Evolutionary conservation across 192 early-diverging fungal genomes (phyloP).

Genomic region (Rhizophagus prolifer): DNA sequence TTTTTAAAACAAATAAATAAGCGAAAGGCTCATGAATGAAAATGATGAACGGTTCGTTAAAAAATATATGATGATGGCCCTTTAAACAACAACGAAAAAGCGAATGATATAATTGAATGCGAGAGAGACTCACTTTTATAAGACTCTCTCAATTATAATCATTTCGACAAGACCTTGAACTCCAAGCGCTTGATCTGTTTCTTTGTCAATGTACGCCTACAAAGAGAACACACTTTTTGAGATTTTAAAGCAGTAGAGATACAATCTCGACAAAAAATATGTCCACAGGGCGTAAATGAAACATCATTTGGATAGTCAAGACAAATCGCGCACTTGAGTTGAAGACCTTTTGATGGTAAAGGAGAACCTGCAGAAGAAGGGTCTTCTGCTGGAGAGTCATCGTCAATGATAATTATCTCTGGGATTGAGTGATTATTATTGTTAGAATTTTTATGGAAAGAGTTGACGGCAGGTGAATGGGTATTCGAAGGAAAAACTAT

Average conservation of each 20-base stretch:
- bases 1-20: background rate
- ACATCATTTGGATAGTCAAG: slow-evolving; percentile 22
- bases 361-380: background rate
- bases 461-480: background rate
- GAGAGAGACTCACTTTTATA: background rate
- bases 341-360: background rate
- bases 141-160: background rate
- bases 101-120: background rate
- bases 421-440: background rate
- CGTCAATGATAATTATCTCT: background rate
- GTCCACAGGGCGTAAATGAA: slow-evolving; percentile 18
- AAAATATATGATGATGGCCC: background rate
- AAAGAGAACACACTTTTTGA: slow-evolving; percentile 27
- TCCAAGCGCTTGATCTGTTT: background rate
- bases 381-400: background rate
- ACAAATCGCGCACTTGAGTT: slow-evolving; percentile 26
- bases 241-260: slow-evolving; percentile 7
- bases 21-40: background rate
- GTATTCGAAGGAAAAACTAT: background rate
- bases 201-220: background rate
- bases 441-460: background rate
- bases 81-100: background rate
- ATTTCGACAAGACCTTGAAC: background rate
- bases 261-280: slow-evolving; percentile 25
- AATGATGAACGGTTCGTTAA: background rate